Evolutionary conservation across 2,329 filamentous ascomycete species (phyloP).

Genomic region (Leptoxyphium fumago): DNA sequence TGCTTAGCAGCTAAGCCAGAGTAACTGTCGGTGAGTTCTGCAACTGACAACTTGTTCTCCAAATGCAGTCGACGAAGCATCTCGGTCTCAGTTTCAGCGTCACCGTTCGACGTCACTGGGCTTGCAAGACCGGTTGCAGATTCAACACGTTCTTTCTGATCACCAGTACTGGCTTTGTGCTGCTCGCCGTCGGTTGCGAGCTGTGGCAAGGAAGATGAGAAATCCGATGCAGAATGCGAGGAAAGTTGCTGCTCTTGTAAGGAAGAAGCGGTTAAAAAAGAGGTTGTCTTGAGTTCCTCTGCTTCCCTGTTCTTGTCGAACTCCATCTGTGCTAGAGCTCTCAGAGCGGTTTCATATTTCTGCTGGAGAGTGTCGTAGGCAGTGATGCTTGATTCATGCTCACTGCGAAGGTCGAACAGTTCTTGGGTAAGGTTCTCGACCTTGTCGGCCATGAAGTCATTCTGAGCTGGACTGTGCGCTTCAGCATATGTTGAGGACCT

Average conservation of each 20-base stretch:
- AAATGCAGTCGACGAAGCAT: slow-evolving; percentile 53
- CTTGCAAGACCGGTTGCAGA: slow-evolving; percentile 30
- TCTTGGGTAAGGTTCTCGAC: slow-evolving; percentile 84
- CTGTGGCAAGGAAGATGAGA: slow-evolving; percentile 75
- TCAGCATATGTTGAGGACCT: slow-evolving; percentile 12
- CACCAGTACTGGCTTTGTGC: background rate
- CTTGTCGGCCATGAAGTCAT: slow-evolving; percentile 79
- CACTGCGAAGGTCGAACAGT: slow-evolving; percentile 73
- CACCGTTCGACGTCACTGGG: slow-evolving; percentile 11
- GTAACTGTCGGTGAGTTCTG: slow-evolving; percentile 61
- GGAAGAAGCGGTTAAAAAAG: slow-evolving; percentile 35
- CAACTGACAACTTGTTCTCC: slow-evolving; percentile 65
- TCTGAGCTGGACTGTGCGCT: slow-evolving; percentile 60
- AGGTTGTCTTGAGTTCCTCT: slow-evolving; percentile 41
- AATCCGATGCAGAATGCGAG: slow-evolving; percentile 84
- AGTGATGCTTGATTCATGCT: slow-evolving; percentile 70
- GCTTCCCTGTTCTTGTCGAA: slow-evolving; percentile 55
- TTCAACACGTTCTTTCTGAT: slow-evolving; percentile 47
- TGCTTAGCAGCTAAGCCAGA: slow-evolving; percentile 72
- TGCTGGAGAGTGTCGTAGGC: slow-evolving; percentile 69
- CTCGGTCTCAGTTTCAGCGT: slow-evolving; percentile 46
- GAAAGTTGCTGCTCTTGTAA: slow-evolving; percentile 37
- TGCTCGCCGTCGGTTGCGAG: slow-evolving; percentile 19
- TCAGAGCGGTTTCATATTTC: slow-evolving; percentile 84
- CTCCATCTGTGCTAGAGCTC: slow-evolving; percentile 68